Conservation (phyloP, 148 eudicot genomes). For the Cornus kousa region DNA sequence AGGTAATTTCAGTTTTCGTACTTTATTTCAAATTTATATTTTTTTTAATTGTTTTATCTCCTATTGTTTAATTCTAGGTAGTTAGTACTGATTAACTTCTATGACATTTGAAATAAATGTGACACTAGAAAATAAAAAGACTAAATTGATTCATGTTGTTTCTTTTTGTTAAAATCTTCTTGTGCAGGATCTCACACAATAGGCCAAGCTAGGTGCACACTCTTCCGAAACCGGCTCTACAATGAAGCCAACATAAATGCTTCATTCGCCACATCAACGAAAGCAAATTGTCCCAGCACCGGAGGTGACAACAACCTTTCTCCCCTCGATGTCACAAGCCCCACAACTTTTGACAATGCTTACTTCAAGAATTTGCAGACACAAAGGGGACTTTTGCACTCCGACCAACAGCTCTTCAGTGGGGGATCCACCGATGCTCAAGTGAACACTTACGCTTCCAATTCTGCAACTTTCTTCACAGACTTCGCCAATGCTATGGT, state of each 20-base stretch:
- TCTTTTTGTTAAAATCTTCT: neutral
- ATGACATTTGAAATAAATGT: too few species aligned
- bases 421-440: conserved; percentile 52
- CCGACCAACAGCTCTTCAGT: conserved; percentile 74
- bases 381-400: conserved; percentile 63
- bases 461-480: conserved; percentile 31
- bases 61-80: too few species aligned
- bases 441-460: conserved; percentile 34
- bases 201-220: conserved; percentile 65
- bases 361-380: conserved; percentile 53
- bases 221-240: conserved; percentile 53
- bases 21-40: too few species aligned
- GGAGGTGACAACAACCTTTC: conserved; percentile 52
- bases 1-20: conserved; percentile 19
- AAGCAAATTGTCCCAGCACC: conserved; percentile 43
- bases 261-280: conserved; percentile 37
- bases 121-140: neutral
- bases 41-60: too few species aligned
- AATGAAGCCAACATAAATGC: conserved; percentile 61
- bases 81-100: too few species aligned
- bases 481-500: conserved; percentile 58
- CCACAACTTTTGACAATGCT: conserved; percentile 39
- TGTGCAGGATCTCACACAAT: conserved; percentile 63
- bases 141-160: too few species aligned
- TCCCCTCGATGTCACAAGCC: conserved; percentile 45